Percentiles rank a stretch among this genome's conserved stretches.
Evolutionary conservation across 148 eudicot species (phyloP).

Genomic region (Agrostemma githago): DNA sequence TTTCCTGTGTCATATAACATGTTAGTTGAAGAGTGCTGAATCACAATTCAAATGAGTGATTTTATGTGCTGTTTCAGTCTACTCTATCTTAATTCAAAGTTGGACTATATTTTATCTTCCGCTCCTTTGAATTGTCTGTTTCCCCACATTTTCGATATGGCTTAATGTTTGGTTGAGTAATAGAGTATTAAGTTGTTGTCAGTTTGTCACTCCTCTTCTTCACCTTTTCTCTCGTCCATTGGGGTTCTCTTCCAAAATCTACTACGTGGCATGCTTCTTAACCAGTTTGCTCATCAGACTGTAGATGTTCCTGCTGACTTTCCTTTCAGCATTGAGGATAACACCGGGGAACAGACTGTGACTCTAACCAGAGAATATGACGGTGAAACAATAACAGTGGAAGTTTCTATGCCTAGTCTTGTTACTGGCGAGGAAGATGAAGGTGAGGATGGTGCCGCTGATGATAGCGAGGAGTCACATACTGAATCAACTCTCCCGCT

Average conservation of each 20-base stretch:
- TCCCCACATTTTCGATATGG: too few relatives aligned
- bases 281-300: slow-evolving; percentile 17
- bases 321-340: slow-evolving; percentile 53
- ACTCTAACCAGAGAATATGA: slow-evolving; percentile 49
- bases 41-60: too few relatives aligned
- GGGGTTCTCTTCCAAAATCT: not conserved
- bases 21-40: too few relatives aligned
- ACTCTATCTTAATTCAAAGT: too few relatives aligned
- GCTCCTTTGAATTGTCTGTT: too few relatives aligned
- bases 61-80: too few relatives aligned
- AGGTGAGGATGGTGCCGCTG: slow-evolving; percentile 20
- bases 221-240: not conserved
- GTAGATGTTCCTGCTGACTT: slow-evolving; percentile 41
- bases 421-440: slow-evolving; percentile 41
- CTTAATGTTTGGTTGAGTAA: not conserved
- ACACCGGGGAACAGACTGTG: slow-evolving; percentile 44
- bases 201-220: not conserved
- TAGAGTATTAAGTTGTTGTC: not conserved
- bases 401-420: slow-evolving; percentile 55
- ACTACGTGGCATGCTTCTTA: not conserved
- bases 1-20: too few relatives aligned
- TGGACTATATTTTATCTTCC: too few relatives aligned
- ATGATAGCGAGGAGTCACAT: slow-evolving; percentile 12
- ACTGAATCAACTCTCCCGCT: slow-evolving; percentile 39
- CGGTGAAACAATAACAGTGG: slow-evolving; percentile 52